A percentile compares a stretch with the other conserved stretches of the same genome.
phyloP scores from a whole-genome alignment of 371 early-diverging fungal genomes.

The Mucor velutinosus region DNA sequence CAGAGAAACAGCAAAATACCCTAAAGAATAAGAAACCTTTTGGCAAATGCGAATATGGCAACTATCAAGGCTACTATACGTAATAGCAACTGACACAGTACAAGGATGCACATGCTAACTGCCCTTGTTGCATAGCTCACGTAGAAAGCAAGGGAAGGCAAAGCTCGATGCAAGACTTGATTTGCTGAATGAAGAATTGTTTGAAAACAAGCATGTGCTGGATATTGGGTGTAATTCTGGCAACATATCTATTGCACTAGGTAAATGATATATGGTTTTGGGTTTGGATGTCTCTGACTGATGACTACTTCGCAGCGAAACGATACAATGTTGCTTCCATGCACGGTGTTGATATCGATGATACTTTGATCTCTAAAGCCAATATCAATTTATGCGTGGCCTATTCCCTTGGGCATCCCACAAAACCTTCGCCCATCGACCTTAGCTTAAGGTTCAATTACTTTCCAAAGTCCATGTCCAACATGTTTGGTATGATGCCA shows the following conservation, averaged over 20 bases:
- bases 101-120: neutral
- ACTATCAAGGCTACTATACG: conserved; percentile 34
- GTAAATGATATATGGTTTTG: conserved; percentile 23
- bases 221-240: conserved; percentile 92
- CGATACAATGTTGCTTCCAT: conserved; percentile 47
- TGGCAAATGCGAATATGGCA: conserved; percentile 21
- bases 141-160: conserved; percentile 23
- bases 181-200: conserved; percentile 52
- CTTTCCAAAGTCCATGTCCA: conserved; percentile 65
- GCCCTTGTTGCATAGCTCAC: conserved; percentile 7
- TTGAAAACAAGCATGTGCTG: conserved; percentile 63
- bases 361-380: conserved; percentile 67
- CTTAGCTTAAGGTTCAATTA: conserved; percentile 44
- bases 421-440: conserved; percentile 17
- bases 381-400: conserved; percentile 41
- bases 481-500: conserved; percentile 58
- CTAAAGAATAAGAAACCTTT: neutral
- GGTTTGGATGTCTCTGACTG: neutral
- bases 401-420: conserved; percentile 45
- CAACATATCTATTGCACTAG: conserved; percentile 65
- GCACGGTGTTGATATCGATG: conserved; percentile 83
- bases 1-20: neutral
- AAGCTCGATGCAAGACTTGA: conserved; percentile 65
- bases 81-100: neutral
- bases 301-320: conserved; percentile 33